These are phyloP conservation scores for Penicillium lividum DNA, from an alignment of 495 filamentous ascomycete species.

Conservation along the genomic window DNA sequence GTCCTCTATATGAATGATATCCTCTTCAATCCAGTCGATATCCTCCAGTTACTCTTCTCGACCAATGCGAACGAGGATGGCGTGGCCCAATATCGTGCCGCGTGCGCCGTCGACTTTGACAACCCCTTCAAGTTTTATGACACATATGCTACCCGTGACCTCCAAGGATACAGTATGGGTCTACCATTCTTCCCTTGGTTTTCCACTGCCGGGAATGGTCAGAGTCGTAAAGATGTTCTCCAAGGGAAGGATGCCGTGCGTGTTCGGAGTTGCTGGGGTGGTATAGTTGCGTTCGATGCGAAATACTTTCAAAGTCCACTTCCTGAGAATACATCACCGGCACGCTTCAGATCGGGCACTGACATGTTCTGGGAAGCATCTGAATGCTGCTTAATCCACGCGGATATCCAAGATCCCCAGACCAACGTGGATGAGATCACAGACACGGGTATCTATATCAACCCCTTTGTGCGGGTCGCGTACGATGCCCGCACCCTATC, in stretches of 20 bases:
- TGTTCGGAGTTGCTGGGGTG: constrained; percentile 79
- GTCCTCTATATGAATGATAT: constrained; percentile 79
- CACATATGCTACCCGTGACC: constrained; percentile 74
- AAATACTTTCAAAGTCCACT: constrained; percentile 52
- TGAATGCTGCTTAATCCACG: constrained; percentile 78
- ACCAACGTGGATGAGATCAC: constrained; percentile 37
- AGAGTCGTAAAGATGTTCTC: constrained; percentile 62
- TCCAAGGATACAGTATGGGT: constrained; percentile 68
- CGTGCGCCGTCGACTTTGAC: constrained; percentile 76
- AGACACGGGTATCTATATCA: constrained; percentile 66
- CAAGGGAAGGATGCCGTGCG: constrained; percentile 65
- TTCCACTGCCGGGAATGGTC: constrained; percentile 52
- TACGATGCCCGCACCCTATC: constrained; percentile 56
- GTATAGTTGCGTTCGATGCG: constrained; percentile 78
- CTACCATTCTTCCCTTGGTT: constrained; percentile 79
- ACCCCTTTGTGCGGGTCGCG: constrained; percentile 70
- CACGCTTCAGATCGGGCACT: constrained; percentile 65
- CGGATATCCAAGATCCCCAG: constrained; percentile 59
- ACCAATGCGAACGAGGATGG: constrained; percentile 64
- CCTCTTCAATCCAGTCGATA: constrained; percentile 68
- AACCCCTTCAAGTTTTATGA: constrained; percentile 81
- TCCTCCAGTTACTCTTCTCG: constrained; percentile 71
- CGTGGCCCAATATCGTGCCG: constrained; percentile 68
- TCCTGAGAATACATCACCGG: constrained; percentile 34
- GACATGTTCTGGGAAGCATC: constrained; percentile 74